phyloP scores from a whole-genome alignment of 1,284 basidiomycete genomes.

The Blastosporella zonata region DNA sequence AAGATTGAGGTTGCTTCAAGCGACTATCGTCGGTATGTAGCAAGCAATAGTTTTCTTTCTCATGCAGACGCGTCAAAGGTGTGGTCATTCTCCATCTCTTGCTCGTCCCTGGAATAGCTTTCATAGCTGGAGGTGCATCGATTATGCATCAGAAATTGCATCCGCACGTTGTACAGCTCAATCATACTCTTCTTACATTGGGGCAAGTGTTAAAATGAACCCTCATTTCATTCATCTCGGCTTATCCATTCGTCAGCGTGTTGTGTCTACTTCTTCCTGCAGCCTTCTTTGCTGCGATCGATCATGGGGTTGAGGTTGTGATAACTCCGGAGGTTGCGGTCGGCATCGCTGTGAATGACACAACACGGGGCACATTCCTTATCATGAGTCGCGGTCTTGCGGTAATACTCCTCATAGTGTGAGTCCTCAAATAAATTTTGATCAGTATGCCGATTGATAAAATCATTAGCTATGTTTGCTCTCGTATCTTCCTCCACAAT shows the following conservation, averaged over 20 bases:
- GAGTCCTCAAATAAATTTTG: constrained; percentile 21
- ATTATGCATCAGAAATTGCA: constrained; percentile 45
- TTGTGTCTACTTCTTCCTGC: constrained; percentile 59
- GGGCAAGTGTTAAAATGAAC: constrained; percentile 42
- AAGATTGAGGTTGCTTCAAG: constrained; percentile 54
- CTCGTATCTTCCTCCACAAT: constrained; percentile 64
- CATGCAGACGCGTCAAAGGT: constrained; percentile 34
- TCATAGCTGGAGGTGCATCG: constrained; percentile 58
- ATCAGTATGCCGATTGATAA: neutral
- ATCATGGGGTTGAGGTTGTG: constrained; percentile 30
- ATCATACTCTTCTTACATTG: constrained; percentile 61
- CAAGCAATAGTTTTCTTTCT: neutral
- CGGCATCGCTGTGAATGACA: constrained; percentile 37
- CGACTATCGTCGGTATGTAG: constrained; percentile 51
- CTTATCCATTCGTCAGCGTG: constrained; percentile 38
- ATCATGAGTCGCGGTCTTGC: constrained; percentile 61
- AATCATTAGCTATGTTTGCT: constrained; percentile 51
- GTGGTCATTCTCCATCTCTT: constrained; percentile 62
- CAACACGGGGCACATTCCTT: constrained; percentile 44
- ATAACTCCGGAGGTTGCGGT: constrained; percentile 23
- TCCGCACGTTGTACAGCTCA: constrained; percentile 52
- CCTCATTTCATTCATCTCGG: neutral
- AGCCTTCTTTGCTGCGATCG: constrained; percentile 61
- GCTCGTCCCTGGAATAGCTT: constrained; percentile 57
- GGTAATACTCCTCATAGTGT: constrained; percentile 58